Evolutionary conservation across 352 stramenopile species (phyloP).

Genomic region (Pythium phragmiticola): DNA sequence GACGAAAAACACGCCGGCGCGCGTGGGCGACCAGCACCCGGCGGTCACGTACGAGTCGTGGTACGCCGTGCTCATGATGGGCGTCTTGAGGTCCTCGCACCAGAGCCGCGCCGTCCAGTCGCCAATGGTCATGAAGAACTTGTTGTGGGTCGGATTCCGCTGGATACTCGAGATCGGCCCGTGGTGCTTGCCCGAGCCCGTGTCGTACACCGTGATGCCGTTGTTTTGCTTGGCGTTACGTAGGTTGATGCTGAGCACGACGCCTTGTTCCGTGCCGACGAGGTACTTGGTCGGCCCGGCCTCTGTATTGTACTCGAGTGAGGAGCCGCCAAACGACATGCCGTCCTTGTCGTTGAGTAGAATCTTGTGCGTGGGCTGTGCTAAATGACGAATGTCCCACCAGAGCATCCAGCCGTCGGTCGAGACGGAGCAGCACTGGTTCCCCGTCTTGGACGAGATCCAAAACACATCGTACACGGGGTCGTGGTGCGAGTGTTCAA

Average conservation of each 20-base stretch:
- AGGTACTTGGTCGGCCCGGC: slow-evolving; percentile 96
- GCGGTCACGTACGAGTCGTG: slow-evolving; percentile 95
- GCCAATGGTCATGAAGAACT: slow-evolving; percentile 97
- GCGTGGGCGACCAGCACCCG: slow-evolving; percentile 96
- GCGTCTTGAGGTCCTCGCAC: slow-evolving; percentile 96
- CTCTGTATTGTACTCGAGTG: slow-evolving; percentile 97
- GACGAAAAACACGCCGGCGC: slow-evolving; percentile 96
- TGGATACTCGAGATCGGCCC: slow-evolving; percentile 95
- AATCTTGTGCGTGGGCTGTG: slow-evolving; percentile 80
- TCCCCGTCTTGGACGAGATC: slow-evolving; percentile 95
- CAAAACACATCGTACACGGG: slow-evolving; percentile 96
- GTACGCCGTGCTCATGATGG: slow-evolving; percentile 98
- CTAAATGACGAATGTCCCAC: slow-evolving; percentile 89
- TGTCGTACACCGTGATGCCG: slow-evolving; percentile 96
- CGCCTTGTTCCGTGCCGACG: slow-evolving; percentile 96
- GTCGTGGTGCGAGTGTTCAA: slow-evolving; percentile 97
- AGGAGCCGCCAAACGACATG: slow-evolving; percentile 91
- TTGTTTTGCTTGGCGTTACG: slow-evolving; percentile 97
- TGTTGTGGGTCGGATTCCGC: slow-evolving; percentile 96
- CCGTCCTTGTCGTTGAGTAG: slow-evolving; percentile 77
- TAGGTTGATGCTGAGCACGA: slow-evolving; percentile 94
- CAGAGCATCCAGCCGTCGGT: slow-evolving; percentile 94
- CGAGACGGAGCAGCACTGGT: slow-evolving; percentile 95
- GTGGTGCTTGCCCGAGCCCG: slow-evolving; percentile 92
- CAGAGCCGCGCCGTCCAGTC: slow-evolving; percentile 97